These are phyloP conservation scores for Fusarium armeniacum DNA, from an alignment of 2,329 filamentous ascomycete species.

Conservation along the genomic window DNA sequence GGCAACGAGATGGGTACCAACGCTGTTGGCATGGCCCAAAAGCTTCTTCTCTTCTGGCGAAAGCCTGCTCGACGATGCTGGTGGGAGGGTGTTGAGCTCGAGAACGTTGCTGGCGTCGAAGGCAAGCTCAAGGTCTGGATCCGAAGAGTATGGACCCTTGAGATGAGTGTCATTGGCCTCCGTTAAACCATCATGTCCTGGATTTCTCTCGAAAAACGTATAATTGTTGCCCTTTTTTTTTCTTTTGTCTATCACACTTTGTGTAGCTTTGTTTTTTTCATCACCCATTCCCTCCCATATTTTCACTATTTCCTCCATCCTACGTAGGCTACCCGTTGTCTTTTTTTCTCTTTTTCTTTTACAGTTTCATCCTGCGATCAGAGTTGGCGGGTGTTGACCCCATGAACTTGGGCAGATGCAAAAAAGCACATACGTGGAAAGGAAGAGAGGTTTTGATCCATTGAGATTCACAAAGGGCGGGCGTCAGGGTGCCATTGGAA, in stretches of 20 bases:
- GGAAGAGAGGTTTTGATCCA: conserved; percentile 42
- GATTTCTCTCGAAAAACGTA: conserved; percentile 16
- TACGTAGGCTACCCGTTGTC: conserved; percentile 29
- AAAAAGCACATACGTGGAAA: conserved; percentile 36
- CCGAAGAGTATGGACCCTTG: conserved; percentile 95
- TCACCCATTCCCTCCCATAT: conserved; percentile 11
- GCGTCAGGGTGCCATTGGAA: conserved; percentile 50
- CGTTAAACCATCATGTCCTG: conserved; percentile 61
- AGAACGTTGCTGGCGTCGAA: conserved; percentile 89
- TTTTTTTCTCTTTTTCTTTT: conserved; percentile 23
- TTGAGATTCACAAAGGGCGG: conserved; percentile 46
- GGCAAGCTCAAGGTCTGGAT: conserved; percentile 99
- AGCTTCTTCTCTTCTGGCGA: conserved; percentile 96
- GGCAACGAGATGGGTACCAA: conserved; percentile 81
- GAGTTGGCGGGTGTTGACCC: conserved; percentile 28
- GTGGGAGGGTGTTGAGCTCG: conserved; percentile 98
- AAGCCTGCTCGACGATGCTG: conserved; percentile 97
- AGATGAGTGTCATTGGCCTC: conserved; percentile 95
- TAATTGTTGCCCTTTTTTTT: conserved; percentile 30
- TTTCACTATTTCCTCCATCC: conserved; percentile 30
- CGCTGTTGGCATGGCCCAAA: conserved; percentile 97
- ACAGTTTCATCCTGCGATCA: conserved; percentile 36
- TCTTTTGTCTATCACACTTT: conserved; percentile 42
- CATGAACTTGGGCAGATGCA: conserved; percentile 34
- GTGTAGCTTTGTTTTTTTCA: conserved; percentile 33